A percentile compares a stretch with the other conserved stretches of the same genome.
Conservation (phyloP, 2,329 filamentous ascomycete species). For the Cladosporium sp. region DNA sequence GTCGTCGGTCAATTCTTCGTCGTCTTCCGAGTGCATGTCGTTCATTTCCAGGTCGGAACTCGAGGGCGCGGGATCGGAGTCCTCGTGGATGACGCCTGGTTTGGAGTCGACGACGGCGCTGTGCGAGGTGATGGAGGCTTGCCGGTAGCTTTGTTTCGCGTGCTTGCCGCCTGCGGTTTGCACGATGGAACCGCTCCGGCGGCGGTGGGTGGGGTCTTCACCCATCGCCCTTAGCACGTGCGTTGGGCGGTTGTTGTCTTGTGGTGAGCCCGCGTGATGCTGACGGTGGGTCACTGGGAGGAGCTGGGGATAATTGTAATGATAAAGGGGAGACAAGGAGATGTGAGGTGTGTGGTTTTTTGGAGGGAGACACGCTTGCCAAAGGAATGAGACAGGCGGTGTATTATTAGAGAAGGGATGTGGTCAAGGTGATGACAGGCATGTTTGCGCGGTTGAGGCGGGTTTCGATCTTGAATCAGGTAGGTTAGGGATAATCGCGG, state of each 20-base stretch:
- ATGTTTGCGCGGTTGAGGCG: not conserved
- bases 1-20: conserved; percentile 69
- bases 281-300: not conserved
- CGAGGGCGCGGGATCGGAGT: conserved; percentile 22
- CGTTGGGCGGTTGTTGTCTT: not conserved
- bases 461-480: not conserved
- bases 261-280: conserved; percentile 1
- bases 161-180: conserved; percentile 12
- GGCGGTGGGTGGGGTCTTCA: conserved; percentile 12
- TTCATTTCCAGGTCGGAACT: conserved; percentile 54
- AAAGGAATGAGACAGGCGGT: conserved; percentile 11
- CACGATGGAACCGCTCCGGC: conserved; percentile 15
- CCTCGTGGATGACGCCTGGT: conserved; percentile 13
- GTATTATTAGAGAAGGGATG: not conserved
- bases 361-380: conserved; percentile 1
- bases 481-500: not conserved
- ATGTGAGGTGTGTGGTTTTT: not conserved
- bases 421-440: not conserved
- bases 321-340: not conserved
- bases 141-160: conserved; percentile 14
- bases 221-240: conserved; percentile 2
- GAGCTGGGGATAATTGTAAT: not conserved
- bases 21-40: conserved; percentile 50
- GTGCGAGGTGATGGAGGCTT: conserved; percentile 14
- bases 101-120: conserved; percentile 1